Evolutionary conservation across 768 basidiomycete species (phyloP).

Genomic region (Krasilnikovozyma curviuscula): DNA sequence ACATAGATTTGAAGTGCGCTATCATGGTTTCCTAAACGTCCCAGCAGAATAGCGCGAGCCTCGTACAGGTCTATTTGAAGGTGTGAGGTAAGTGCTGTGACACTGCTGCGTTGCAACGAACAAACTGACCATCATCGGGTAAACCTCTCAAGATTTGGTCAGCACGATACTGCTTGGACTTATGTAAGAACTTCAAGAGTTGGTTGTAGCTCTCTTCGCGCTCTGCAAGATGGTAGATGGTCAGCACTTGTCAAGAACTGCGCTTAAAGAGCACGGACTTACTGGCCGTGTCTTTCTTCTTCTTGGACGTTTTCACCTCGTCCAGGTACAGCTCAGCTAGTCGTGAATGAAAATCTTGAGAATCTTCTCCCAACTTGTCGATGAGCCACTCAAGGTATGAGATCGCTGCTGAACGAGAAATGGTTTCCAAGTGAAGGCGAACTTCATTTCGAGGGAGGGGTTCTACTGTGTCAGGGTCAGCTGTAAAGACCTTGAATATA

Average conservation of each 20-base stretch:
- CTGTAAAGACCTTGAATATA: constrained; percentile 61
- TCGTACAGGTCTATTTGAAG: constrained; percentile 53
- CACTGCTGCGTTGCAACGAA: background rate
- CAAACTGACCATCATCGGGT: constrained; percentile 50
- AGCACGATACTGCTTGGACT: constrained; percentile 46
- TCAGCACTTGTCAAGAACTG: constrained; percentile 53
- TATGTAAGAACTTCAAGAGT: constrained; percentile 55
- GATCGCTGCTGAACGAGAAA: constrained; percentile 32
- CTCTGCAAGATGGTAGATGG: constrained; percentile 27
- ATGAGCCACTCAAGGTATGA: constrained; percentile 69
- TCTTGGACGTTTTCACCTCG: constrained; percentile 36
- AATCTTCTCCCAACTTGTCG: constrained; percentile 47
- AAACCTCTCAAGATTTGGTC: constrained; percentile 65
- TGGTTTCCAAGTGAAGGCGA: constrained; percentile 52
- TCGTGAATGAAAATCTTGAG: constrained; percentile 61
- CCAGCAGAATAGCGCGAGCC: constrained; percentile 76
- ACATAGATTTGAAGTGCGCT: constrained; percentile 91
- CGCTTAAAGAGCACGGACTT: constrained; percentile 61
- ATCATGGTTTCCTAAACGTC: constrained; percentile 74
- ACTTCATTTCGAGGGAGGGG: constrained; percentile 54
- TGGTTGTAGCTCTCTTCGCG: constrained; percentile 38
- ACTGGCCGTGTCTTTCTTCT: constrained; percentile 32
- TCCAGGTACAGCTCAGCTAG: constrained; percentile 69
- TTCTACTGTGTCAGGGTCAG: constrained; percentile 63
- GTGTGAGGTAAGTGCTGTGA: background rate